Base-by-base conservation (phyloP, 2,329 filamentous ascomycete genomes). In the Mycosphaerella arachidis region DNA sequence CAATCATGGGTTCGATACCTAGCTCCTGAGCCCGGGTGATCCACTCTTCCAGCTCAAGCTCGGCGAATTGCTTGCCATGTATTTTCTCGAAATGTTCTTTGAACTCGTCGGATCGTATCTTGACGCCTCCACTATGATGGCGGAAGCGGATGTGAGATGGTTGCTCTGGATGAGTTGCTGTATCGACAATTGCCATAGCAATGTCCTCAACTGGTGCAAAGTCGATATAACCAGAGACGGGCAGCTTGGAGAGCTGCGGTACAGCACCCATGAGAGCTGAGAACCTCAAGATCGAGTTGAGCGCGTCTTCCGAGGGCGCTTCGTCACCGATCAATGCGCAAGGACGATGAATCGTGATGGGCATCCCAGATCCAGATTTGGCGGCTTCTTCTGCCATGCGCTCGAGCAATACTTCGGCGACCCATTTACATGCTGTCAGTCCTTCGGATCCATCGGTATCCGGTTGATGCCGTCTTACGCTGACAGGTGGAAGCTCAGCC, bases 361-460 rank as follows among this genome's bases (percentile, higher is more conserved):
- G 48, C 7, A 65, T 51, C 5, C 8, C 27, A 4, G 27, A 16
- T 10, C 48, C 54, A 29, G 13, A 4, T 16, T 46, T 29, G 9
- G 16, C 40, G 13, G 43, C 51, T 55, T 40, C 51, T 27, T 27
- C 29, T 48, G 54, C 43, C 1, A 63, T 16, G 9, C 33, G 20
- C 40, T 63, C 63, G 9, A 65, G 52, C 3, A 65, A 57, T 35
- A 63, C 60, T 40, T 65, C 63, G 46, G 61, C 30, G 1, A 56
- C 56, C 63, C 63, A 65, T 58, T 63, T 65, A 3, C 61, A 59
- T 54, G 63, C 63, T 10, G 61, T 65, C 35, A 58, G 53, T 10
- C 63, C 63, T 40, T 65, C 63, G 1, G 60, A 59, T n/a, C 60
- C 63, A 53, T 63, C 56, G 3, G 16, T 5, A 10, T 29, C 31